Evolutionary conservation across 805 yeast species (phyloP).

Genomic region (Candida gorgasii): DNA sequence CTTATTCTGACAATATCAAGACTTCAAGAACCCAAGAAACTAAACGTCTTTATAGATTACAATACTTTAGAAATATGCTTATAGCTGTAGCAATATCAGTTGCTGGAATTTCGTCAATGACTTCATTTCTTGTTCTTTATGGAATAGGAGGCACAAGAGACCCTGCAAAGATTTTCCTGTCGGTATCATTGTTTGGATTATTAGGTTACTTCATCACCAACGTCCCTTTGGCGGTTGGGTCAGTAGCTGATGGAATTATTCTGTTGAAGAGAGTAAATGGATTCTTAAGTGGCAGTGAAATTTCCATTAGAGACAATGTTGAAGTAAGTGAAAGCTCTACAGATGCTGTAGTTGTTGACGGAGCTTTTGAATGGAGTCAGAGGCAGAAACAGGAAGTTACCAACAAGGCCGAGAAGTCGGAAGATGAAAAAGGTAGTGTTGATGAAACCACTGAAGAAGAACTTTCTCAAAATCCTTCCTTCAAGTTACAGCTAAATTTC

Average conservation of each 20-base stretch:
- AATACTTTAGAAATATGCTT: conserved; percentile 58
- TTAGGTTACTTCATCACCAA: conserved; percentile 63
- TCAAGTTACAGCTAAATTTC: conserved; percentile 20
- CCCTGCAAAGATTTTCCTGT: conserved; percentile 68
- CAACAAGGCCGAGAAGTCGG: not conserved
- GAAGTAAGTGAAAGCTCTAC: conserved; percentile 23
- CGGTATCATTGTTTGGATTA: conserved; percentile 65
- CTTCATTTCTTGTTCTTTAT: conserved; percentile 43
- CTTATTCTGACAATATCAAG: conserved; percentile 60
- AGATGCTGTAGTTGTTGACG: conserved; percentile 19
- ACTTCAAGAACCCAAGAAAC: conserved; percentile 63
- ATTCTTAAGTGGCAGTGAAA: conserved; percentile 47
- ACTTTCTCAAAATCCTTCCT: not conserved
- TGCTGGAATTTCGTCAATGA: conserved; percentile 71
- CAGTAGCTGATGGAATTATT: conserved; percentile 65
- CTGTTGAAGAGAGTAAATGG: conserved; percentile 60
- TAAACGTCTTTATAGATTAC: conserved; percentile 58
- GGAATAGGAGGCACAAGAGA: conserved; percentile 29
- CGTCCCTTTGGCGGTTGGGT: conserved; percentile 68
- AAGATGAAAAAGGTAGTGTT: no score
- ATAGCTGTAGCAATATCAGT: conserved; percentile 67
- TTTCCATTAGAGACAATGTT: conserved; percentile 30
- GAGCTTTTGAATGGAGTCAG: conserved; percentile 29
- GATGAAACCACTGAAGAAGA: not conserved
- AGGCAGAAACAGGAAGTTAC: conserved; percentile 2